Evolutionary conservation across 441 rosid species (phyloP).

Genomic region (Eruca vesicaria): DNA sequence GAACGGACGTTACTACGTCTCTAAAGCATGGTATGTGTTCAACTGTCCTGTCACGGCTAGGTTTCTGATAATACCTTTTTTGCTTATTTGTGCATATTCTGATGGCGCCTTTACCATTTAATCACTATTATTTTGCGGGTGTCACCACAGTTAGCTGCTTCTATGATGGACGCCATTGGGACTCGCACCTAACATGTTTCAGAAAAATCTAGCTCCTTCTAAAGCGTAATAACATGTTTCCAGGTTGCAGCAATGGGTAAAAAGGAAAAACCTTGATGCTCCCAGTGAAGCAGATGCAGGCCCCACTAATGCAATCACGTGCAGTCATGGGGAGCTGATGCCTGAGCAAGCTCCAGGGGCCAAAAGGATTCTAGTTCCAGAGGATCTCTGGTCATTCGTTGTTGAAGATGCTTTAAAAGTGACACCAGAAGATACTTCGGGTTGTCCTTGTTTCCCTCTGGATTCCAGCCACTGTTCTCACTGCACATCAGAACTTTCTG

Average conservation of each 20-base stretch:
- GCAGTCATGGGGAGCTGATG: conserved; percentile 76
- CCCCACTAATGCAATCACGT: conserved; percentile 70
- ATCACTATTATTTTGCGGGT: conserved; percentile 1
- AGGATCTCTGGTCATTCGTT: conserved; percentile 82
- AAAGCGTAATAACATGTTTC: conserved; percentile 17
- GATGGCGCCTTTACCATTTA: conserved; percentile 1
- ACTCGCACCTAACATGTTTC: conserved; percentile 3
- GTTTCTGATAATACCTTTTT: conserved; percentile 11
- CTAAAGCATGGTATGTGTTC: conserved; percentile 74
- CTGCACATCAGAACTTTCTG: conserved; percentile 78
- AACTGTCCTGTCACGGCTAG: conserved; percentile 24
- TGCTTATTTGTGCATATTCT: conserved; percentile 6
- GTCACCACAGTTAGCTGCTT: conserved; percentile 15
- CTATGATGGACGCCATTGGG: background rate
- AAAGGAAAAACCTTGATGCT: conserved; percentile 87
- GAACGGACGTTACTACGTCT: conserved; percentile 73
- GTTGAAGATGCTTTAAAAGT: conserved; percentile 69
- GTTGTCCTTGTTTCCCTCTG: conserved; percentile 56
- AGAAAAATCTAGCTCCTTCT: conserved; percentile 21
- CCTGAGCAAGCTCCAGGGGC: conserved; percentile 96
- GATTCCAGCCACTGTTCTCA: conserved; percentile 64
- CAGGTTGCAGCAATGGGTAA: conserved; percentile 97
- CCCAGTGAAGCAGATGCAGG: conserved; percentile 93
- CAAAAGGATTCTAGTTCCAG: conserved; percentile 80
- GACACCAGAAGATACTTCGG: conserved; percentile 61